Evolutionary conservation across 148 eudicot genomes (phyloP).

Genomic region (Chenopodium berlandieri): DNA sequence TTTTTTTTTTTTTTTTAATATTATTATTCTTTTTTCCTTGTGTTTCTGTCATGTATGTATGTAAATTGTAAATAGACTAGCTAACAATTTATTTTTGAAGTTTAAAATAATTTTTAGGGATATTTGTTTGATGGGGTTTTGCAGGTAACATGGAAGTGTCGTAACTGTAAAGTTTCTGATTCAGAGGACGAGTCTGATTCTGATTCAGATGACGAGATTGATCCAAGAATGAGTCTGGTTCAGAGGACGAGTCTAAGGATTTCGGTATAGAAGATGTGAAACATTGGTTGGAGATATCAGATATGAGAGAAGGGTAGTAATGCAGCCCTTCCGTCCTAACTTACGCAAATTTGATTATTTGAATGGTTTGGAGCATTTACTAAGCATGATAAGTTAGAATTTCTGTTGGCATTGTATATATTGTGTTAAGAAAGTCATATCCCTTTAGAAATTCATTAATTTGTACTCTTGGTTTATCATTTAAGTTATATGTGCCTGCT

Average conservation of each 20-base stretch:
- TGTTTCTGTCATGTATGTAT: no score
- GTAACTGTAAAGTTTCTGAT: background rate
- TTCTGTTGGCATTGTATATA: background rate
- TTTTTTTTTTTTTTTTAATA: no score
- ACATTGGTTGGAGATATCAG: slow-evolving; percentile 2
- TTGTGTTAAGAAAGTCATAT: background rate
- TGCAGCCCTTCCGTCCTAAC: slow-evolving; percentile 2
- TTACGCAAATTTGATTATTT: background rate
- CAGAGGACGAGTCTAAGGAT: background rate
- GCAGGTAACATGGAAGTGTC: background rate
- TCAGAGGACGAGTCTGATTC: background rate
- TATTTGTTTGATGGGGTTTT: no score
- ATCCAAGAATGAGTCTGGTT: background rate
- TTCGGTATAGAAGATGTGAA: background rate
- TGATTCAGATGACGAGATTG: background rate
- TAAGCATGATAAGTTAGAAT: background rate
- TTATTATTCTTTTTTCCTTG: no score
- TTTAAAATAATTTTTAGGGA: no score
- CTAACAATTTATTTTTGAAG: no score
- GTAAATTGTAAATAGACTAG: no score
- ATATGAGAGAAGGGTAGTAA: background rate
- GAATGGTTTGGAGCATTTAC: slow-evolving; percentile 9
- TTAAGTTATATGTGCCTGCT: background rate
- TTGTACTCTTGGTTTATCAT: background rate
- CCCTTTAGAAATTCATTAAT: background rate